These are phyloP conservation scores for Amylocarpus encephaloides DNA, from an alignment of 2,329 filamentous ascomycete species.

Conservation along the genomic window DNA sequence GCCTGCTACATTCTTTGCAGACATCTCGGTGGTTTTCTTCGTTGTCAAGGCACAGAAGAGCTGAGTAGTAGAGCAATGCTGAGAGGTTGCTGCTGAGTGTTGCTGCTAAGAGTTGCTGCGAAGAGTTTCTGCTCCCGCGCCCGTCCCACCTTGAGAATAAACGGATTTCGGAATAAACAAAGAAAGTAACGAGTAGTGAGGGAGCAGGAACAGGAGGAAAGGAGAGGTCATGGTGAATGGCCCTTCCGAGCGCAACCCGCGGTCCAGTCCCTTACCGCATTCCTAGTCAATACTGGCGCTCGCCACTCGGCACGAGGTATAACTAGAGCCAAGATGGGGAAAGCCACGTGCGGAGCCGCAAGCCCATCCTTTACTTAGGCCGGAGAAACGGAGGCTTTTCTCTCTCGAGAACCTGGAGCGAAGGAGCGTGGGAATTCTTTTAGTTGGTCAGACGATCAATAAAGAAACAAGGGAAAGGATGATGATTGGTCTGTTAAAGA, in stretches of 20 bases:
- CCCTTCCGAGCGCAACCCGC: conserved; percentile 4
- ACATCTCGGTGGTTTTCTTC: conserved; percentile 38
- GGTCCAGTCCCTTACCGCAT: conserved; percentile 1
- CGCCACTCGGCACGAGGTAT: neutral
- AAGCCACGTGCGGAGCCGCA: neutral
- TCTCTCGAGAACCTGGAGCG: neutral
- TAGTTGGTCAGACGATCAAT: neutral
- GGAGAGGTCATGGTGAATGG: neutral
- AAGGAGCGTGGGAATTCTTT: neutral
- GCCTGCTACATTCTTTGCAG: conserved; percentile 50
- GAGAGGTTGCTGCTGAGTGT: neutral
- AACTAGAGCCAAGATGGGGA: neutral
- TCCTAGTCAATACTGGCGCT: neutral
- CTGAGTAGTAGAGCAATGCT: conserved; percentile 5
- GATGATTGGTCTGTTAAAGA: no score
- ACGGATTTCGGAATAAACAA: neutral
- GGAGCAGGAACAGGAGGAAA: neutral
- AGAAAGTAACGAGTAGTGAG: neutral
- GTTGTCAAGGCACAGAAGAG: no score
- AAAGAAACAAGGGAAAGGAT: neutral
- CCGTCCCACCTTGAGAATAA: neutral
- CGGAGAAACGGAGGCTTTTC: conserved; percentile 6
- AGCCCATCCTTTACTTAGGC: conserved; percentile 1
- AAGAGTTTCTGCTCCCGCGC: neutral
- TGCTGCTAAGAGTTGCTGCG: no score